Base-by-base conservation (phyloP, 495 filamentous ascomycete species). In the Podospora conica region DNA sequence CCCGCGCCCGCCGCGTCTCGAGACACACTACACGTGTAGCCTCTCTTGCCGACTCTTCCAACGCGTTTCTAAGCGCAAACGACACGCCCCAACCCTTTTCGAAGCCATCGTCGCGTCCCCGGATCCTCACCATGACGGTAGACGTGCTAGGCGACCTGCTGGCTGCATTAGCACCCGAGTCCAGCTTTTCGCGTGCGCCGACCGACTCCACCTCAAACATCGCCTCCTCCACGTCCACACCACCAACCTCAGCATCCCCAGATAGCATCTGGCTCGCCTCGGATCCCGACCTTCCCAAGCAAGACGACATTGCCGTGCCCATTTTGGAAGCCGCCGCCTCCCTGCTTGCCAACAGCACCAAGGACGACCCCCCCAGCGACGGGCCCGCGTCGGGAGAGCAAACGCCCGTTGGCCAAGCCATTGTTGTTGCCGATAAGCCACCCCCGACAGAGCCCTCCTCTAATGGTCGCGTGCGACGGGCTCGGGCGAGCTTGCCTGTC, bases 141-240 rank as follows among this genome's bases (percentile, higher is more conserved):
- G 55, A 67, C 27, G 63, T 65, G 59, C 65, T 66, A 63, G 69
- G 70, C 22, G 66, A 66, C 21, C 68, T 68, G 48, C 57, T 74
- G 53, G 68, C 53, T 55, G 53, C 65, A 55, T 57, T 75, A 22
- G 61, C 71, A 56, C 62, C 66, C 58, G 72, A 69, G 56, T 62
- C 73, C 28, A 77, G 75, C 69, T 76, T 77, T 61, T 66, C 75
- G 27, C 72, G 60, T 63, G 71, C 77, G 3, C 67, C 75, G 10
- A 70, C 76, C 27, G 78, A 81, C 28, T 71, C 71, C 11, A 78
- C 77, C 58, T 81, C 81, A 9, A 73, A 78, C 60, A 63, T 70
- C 67, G 76, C 77, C 68, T 82, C 81, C n/a, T 60, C 78, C n/a
- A 80, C 70, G 66, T 81, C 80, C 21, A 83, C 81, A 8, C 81